These are phyloP conservation scores for Zizania palustris DNA, from an alignment of 202 grass and related monocot species.

Conservation along the genomic window DNA sequence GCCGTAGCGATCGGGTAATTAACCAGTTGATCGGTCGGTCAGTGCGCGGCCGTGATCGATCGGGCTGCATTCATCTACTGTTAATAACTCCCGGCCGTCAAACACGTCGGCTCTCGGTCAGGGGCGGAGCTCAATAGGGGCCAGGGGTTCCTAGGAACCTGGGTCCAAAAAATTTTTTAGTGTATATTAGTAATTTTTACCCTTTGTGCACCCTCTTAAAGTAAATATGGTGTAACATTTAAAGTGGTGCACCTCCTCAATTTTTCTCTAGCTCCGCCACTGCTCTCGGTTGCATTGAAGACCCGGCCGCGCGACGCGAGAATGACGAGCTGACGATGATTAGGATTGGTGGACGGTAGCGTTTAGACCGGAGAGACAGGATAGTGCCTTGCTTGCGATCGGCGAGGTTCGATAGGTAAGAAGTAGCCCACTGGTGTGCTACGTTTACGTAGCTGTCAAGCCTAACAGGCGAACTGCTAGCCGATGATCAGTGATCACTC, in stretches of 20 bases:
- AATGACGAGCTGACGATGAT: neutral
- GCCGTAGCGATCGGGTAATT: slow-evolving; percentile 28
- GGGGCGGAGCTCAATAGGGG: too few relatives aligned
- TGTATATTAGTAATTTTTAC: too few relatives aligned
- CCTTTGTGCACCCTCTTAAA: too few relatives aligned
- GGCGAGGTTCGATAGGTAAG: slow-evolving; percentile 34
- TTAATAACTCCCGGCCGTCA: slow-evolving; percentile 4
- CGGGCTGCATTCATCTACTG: neutral
- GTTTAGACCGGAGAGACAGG: slow-evolving; percentile 8
- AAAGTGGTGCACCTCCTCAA: too few relatives aligned
- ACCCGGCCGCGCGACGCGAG: neutral
- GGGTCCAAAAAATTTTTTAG: too few relatives aligned
- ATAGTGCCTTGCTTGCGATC: neutral
- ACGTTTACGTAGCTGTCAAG: neutral
- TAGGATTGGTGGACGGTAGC: slow-evolving; percentile 25
- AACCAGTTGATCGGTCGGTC: neutral
- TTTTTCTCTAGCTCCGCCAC: too few relatives aligned
- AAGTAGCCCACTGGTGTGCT: neutral
- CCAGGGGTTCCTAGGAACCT: too few relatives aligned
- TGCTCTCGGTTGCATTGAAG: slow-evolving; percentile 35
- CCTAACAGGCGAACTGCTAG: neutral
- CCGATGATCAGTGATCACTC: neutral
- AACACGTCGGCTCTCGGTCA: slow-evolving; percentile 49
- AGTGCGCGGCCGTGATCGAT: neutral
- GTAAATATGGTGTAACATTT: too few relatives aligned